Evolutionary conservation across 169 alveolate genomes (phyloP).

Genomic region (Eimeria brunetti): DNA sequence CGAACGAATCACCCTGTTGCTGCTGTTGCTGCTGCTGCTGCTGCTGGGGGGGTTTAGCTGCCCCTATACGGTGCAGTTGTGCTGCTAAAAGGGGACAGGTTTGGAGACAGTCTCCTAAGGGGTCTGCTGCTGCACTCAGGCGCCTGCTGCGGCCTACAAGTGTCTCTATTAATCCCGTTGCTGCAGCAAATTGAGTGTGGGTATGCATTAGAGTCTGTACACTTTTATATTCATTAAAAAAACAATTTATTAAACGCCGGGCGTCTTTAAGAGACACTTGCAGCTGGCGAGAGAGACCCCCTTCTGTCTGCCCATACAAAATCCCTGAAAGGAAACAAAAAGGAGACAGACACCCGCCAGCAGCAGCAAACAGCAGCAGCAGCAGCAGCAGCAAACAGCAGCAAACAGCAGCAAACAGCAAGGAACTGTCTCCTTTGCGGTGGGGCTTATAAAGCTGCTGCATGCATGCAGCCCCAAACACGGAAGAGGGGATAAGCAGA

Average conservation of each 20-base stretch:
- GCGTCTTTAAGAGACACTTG: slow-evolving; percentile 82
- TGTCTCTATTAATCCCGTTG: slow-evolving; percentile 82
- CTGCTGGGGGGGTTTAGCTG: slow-evolving; percentile 6
- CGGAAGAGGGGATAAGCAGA: too few species aligned
- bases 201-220: slow-evolving; percentile 82
- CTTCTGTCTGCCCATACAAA: slow-evolving; percentile 85
- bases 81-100: neutral
- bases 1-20: too few species aligned
- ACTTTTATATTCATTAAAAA: slow-evolving; percentile 81
- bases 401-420: neutral
- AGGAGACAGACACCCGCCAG: neutral
- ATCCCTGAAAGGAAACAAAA: slow-evolving; percentile 54
- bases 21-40: neutral
- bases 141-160: slow-evolving; percentile 84
- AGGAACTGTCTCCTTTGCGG: too few species aligned
- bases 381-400: slow-evolving; percentile 1
- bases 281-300: slow-evolving; percentile 84
- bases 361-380: neutral
- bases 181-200: slow-evolving; percentile 80
- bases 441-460: neutral
- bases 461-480: neutral
- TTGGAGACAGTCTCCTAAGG: neutral
- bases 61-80: slow-evolving; percentile 11
- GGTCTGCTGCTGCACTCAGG: slow-evolving; percentile 42
- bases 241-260: slow-evolving; percentile 78